Evolutionary conservation across 164 flowering plant genomes (phyloP).

Genomic region (Taxillus chinensis): DNA sequence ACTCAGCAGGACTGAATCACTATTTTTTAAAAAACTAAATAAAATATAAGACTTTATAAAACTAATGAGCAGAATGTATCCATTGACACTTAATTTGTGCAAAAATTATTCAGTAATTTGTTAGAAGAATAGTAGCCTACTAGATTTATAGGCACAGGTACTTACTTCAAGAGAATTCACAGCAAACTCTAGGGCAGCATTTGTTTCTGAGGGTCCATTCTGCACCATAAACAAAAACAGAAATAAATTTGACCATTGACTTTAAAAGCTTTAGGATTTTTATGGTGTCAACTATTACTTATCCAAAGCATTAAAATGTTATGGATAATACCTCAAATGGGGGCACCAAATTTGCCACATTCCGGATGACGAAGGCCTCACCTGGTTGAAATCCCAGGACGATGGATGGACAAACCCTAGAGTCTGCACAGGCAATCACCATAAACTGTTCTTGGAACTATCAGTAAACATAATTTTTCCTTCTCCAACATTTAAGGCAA

Average conservation of each 20-base stretch:
- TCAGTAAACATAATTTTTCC: constrained; percentile 17
- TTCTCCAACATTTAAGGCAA: not conserved
- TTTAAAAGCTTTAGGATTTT: not conserved
- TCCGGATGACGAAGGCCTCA: constrained; percentile 77
- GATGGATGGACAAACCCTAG: constrained; percentile 88
- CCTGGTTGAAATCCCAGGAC: constrained; percentile 92
- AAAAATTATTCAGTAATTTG: no score
- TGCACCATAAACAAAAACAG: constrained; percentile 21
- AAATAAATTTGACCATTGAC: not conserved
- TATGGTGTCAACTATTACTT: not conserved
- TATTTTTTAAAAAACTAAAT: no score
- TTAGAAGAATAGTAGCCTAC: no score
- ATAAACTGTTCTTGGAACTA: constrained; percentile 49
- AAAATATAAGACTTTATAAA: no score
- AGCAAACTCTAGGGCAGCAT: constrained; percentile 91
- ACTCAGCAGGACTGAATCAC: no score
- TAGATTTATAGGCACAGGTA: not conserved
- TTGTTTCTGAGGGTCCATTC: constrained; percentile 86
- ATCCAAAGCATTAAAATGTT: not conserved
- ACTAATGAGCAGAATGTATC: no score
- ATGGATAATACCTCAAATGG: constrained; percentile 54
- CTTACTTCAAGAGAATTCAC: constrained; percentile 76
- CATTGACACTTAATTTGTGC: no score
- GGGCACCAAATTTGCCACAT: constrained; percentile 88
- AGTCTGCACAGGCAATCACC: constrained; percentile 98